Conservation (phyloP, 176 grass and related monocot species). For the Saccharum officinarum region DNA sequence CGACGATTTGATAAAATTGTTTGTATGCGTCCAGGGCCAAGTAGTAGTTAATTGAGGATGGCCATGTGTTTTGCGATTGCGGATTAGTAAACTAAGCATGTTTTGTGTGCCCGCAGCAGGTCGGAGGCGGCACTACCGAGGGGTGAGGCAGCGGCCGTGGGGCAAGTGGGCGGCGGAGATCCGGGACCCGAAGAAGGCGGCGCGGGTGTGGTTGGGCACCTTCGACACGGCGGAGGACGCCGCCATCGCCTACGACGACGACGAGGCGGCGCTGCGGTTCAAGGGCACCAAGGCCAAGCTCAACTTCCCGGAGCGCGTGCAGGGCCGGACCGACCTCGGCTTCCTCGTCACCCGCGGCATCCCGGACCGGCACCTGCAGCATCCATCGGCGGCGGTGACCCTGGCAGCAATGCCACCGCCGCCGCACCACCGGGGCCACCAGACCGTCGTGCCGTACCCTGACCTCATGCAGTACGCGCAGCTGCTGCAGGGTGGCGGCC, state of each 20-base stretch:
- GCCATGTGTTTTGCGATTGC: neutral
- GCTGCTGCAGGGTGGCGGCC: conserved; percentile 65
- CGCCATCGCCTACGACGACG: conserved; percentile 66
- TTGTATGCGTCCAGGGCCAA: neutral
- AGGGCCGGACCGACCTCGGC: conserved; percentile 73
- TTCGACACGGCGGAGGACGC: conserved; percentile 77
- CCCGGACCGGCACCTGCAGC: conserved; percentile 19
- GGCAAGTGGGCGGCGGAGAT: conserved; percentile 78
- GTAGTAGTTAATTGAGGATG: neutral
- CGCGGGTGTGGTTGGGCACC: conserved; percentile 66
- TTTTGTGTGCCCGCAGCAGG: neutral
- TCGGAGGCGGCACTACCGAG: conserved; percentile 57
- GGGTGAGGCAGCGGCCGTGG: conserved; percentile 68
- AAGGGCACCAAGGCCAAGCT: conserved; percentile 72
- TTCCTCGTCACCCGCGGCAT: conserved; percentile 61
- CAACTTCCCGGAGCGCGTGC: conserved; percentile 81
- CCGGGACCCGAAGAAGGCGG: conserved; percentile 65
- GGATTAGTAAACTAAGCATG: neutral
- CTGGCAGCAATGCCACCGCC: conserved; percentile 26
- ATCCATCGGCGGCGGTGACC: neutral
- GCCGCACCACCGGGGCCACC: conserved; percentile 3
- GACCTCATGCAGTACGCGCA: conserved; percentile 86
- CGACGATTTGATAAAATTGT: neutral
- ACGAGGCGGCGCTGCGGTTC: conserved; percentile 66
- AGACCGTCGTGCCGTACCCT: conserved; percentile 49